Evolutionary conservation across 2,329 filamentous ascomycete species (phyloP), one percentile per base, ranked within the genome.

Genomic region (Aspergillus sp.): DNA sequence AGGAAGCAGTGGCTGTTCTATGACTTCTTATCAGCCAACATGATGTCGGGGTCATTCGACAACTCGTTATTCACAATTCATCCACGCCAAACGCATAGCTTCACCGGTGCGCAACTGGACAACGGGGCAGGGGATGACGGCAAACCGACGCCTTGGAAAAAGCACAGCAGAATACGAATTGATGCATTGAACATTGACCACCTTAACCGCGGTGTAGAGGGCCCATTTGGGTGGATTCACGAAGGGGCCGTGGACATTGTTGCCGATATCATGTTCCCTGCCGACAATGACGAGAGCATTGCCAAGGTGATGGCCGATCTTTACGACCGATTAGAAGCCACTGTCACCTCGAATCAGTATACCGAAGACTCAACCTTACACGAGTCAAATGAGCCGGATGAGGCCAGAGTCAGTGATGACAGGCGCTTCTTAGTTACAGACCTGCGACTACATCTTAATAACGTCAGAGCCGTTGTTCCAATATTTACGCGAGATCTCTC

Each of bases 1-100:
- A 86, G 95, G 52, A 98, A 97, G 70, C 93, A 96, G 69, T 99
- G 92, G 90, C 82, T 99, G 0, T 97, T 98, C 73, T 99, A 99
- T 78, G 95, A 99, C 73, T 96, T 99, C 66, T 78, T 99, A 27
- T 95, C 90, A 0, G 95, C 95, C 17, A 97, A 91, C 70, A 93
- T 95, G 74, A 96, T 98, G 86, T 96, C 91, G 12, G 95, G 95
- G 2, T 95, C 92, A 0, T 96, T 90, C 66, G 95, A 99, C 70
- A 91, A 95, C 55, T 98, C 95, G 0, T 82, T 99, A 3, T 99
- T 99, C 73, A 98, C 93, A 0, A 96, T 99, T 47, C 95, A 99
- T 73, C 95, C 93, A 4, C 86, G 92, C 17, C 95, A 98, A 75
- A 88, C 90, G 5, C 93, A 97, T 70, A 88, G 90, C 43, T 86